phyloP scores from a whole-genome alignment of 331 rosid genomes.

The Rhamnella rubrinervis region DNA sequence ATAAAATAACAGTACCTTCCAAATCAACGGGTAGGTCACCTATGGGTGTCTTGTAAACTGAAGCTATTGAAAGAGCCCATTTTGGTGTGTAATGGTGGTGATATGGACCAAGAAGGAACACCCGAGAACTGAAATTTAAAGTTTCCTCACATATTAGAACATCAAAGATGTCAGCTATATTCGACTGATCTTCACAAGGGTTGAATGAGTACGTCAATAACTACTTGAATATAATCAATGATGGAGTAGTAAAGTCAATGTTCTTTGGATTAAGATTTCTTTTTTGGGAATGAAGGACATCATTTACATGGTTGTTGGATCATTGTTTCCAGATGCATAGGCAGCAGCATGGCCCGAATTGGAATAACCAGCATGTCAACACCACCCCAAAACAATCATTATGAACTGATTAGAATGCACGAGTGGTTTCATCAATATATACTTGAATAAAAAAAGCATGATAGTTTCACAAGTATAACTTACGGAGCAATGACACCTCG shows the following conservation, averaged over 20 bases:
- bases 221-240: background rate
- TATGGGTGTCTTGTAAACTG: constrained; percentile 90
- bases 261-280: background rate
- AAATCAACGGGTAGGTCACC: constrained; percentile 92
- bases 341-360: constrained; percentile 98
- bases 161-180: constrained; percentile 11
- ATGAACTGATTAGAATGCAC: background rate
- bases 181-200: background rate
- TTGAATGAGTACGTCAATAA: background rate
- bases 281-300: background rate
- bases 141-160: constrained; percentile 21
- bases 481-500: constrained; percentile 97
- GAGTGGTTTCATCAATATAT: background rate
- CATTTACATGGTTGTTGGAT: constrained; percentile 82
- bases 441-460: background rate
- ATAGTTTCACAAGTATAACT: constrained; percentile 25
- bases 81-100: constrained; percentile 85
- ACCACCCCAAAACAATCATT: background rate
- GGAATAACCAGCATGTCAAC: constrained; percentile 88
- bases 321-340: constrained; percentile 90
- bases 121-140: constrained; percentile 61
- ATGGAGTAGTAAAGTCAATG: background rate
- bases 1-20: constrained; percentile 58
- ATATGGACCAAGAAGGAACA: constrained; percentile 98
- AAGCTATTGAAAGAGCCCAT: constrained; percentile 87